A percentile compares a stretch with the other conserved stretches of the same genome.
These are phyloP conservation scores for Fusarium subtropicale DNA, from an alignment of 2,329 filamentous ascomycete species.

Conservation along the genomic window DNA sequence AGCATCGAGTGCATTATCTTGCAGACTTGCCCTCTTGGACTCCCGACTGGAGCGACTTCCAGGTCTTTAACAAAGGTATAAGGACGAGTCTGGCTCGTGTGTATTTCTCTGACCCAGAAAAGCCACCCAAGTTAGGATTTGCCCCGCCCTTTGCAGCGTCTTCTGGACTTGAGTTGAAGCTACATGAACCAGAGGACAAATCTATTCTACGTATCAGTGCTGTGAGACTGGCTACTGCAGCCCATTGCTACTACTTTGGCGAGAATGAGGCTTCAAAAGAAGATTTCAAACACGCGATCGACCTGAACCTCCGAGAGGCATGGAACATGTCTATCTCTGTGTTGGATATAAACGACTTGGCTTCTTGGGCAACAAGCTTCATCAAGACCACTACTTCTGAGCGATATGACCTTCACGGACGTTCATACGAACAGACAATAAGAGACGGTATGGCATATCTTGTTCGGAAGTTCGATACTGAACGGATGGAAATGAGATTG, in stretches of 20 bases:
- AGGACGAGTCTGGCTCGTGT: conserved; percentile 1
- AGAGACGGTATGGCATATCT: not conserved
- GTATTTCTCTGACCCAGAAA: not conserved
- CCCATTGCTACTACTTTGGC: not conserved
- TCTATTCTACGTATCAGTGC: not conserved
- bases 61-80: not conserved
- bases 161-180: not conserved
- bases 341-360: not conserved
- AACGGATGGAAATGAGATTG: not conserved
- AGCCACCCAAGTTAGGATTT: not conserved
- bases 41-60: conserved; percentile 4
- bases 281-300: not conserved
- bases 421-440: not conserved
- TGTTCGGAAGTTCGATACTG: not conserved
- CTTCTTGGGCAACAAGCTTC: not conserved
- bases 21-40: not conserved
- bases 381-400: not conserved
- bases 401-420: not conserved
- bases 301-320: not conserved
- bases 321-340: not conserved
- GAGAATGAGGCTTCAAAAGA: not conserved
- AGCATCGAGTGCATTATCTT: not conserved
- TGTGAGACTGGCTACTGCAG: not conserved
- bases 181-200: not conserved
- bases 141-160: not conserved